Evolutionary conservation across 768 basidiomycete genomes (phyloP), one percentile per base, ranked within the genome.

Genomic region (Tylopilus rubrobrunneus): DNA sequence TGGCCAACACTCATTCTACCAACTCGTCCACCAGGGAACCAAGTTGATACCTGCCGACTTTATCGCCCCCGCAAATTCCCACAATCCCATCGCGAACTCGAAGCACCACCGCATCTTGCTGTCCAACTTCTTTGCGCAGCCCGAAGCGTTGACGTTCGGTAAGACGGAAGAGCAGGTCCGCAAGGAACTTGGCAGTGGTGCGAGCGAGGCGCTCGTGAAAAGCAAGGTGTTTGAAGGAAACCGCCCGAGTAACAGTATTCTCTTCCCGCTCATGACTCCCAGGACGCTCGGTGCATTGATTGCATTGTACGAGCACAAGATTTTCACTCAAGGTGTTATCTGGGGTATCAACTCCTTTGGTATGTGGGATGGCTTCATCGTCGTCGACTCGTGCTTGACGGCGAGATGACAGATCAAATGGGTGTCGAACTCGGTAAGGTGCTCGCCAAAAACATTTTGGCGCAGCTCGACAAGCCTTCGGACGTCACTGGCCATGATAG

Each of bases 341-440:
- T 98, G 94, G 95, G 95, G 95, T 25, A 96, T 99, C 78, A 98
- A 99, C 78, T 94, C 92, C 4, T 98, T 92, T 69, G 95, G 92
- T 92, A 49, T 33, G 81, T 70, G 7, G n/a, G 43, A 8, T 41
- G n/a, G 29, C 10, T 7, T 10, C 7, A 31, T 31, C 4, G 7
- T 31, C 4, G 29, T 31, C 29, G 10, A n/a, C 12, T 9, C 8
- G 19, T 45, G 33, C 50, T 60, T 9, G 50, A 37, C 15, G 47
- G 25, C 25, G 5, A 25, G 11, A 23, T 43, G 1, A 21, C 63
- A 92, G 92, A 98, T 71, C 97, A 98, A 85, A 97, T 98, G 95
- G 97, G 97, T 69, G 96, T 98, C 60, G 96, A 98, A 72, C 87
- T 98, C 51, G 95, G 95, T 53, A 98, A 98, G 71, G 90, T 95